phyloP scores from a whole-genome alignment of 2,329 filamentous ascomycete genomes.

The Claviceps sp. region DNA sequence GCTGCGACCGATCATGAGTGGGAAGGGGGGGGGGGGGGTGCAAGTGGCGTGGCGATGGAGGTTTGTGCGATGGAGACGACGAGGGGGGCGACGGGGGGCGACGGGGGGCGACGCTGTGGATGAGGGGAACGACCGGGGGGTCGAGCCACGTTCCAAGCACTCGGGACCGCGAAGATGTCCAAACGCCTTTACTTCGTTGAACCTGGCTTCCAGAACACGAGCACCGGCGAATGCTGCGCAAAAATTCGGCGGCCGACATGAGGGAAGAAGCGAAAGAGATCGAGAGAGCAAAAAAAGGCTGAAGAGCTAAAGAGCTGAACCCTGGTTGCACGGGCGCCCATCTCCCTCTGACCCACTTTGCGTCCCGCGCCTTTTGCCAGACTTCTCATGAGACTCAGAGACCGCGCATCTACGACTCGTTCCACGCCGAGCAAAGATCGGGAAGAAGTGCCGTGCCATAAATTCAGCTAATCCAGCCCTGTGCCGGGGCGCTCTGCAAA shows the following conservation, averaged over 20 bases:
- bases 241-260: not conserved
- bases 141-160: constrained; percentile 4
- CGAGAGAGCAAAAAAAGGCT: not conserved
- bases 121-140: not conserved
- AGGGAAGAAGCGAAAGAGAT: no score
- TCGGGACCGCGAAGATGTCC: not conserved
- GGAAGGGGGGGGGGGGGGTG: no score
- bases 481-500: not conserved
- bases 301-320: not conserved
- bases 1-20: not conserved
- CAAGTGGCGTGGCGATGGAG: no score
- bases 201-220: constrained; percentile 2
- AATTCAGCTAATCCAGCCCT: no score
- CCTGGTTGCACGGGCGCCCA: not conserved
- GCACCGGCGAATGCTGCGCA: not conserved
- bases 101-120: no score
- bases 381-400: not conserved
- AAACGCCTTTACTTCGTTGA: not conserved
- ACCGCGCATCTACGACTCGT: not conserved
- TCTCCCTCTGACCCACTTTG: not conserved
- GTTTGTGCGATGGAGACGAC: not conserved
- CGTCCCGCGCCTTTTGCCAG: not conserved
- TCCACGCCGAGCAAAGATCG: not conserved
- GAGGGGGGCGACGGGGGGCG: no score
- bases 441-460: no score